phyloP scores from a whole-genome alignment of 2,329 filamentous ascomycete species.

The Pezicula radicicola region DNA sequence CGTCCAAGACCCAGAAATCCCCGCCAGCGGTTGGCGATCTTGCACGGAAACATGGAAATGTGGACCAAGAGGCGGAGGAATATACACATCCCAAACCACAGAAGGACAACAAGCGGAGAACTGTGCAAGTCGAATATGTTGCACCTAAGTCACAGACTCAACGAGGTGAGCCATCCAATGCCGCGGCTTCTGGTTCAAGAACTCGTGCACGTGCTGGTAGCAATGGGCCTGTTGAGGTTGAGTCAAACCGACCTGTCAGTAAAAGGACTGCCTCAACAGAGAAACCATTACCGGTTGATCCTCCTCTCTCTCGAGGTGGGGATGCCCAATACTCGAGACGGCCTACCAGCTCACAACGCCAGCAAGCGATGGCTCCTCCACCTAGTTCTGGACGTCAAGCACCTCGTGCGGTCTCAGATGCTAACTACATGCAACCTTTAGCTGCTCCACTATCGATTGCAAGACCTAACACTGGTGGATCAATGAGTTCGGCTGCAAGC shows the following conservation, averaged over 20 bases:
- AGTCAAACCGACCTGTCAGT: slow-evolving; percentile 15
- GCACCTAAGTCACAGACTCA: slow-evolving; percentile 84
- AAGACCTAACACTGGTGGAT: slow-evolving; percentile 79
- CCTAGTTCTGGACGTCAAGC: slow-evolving; percentile 45
- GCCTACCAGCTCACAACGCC: slow-evolving; percentile 24
- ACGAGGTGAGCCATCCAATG: slow-evolving; percentile 46
- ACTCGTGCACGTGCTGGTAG: slow-evolving; percentile 53
- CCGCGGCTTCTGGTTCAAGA: slow-evolving; percentile 34
- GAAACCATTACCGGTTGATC: slow-evolving; percentile 59
- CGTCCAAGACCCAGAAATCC: slow-evolving; percentile 64
- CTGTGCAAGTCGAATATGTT: slow-evolving; percentile 97
- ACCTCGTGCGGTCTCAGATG: slow-evolving; percentile 53
- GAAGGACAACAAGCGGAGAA: slow-evolving; percentile 87
- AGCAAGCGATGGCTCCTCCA: slow-evolving; percentile 41
- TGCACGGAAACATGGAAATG: slow-evolving; percentile 69
- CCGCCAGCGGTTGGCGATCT: slow-evolving; percentile 58
- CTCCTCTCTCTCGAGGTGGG: slow-evolving; percentile 43
- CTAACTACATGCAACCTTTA: slow-evolving; percentile 48
- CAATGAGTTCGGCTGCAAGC: slow-evolving; percentile 63
- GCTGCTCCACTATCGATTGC: slow-evolving; percentile 41
- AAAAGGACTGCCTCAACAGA: slow-evolving; percentile 41
- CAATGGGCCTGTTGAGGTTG: slow-evolving; percentile 47
- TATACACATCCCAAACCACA: slow-evolving; percentile 57
- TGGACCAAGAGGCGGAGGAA: slow-evolving; percentile 63
- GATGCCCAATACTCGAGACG: slow-evolving; percentile 42